Conservation (phyloP, 768 basidiomycete species). For the Lentinula detonsa region DNA sequence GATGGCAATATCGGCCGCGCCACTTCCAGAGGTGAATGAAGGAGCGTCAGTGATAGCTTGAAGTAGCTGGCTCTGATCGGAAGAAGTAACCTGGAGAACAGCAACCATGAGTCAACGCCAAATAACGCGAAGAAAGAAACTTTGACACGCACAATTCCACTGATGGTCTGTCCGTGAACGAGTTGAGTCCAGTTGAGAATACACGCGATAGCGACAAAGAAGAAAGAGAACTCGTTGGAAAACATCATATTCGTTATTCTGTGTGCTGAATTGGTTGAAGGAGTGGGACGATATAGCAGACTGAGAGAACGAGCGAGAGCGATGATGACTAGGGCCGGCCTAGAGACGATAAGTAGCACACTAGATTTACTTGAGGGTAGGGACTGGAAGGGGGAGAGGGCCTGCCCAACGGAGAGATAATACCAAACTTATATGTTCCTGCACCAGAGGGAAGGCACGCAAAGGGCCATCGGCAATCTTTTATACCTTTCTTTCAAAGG, state of each 20-base stretch:
- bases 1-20: slow-evolving; percentile 6
- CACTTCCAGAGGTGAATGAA: background rate
- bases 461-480: background rate
- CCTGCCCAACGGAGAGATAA: background rate
- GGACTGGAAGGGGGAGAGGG: background rate
- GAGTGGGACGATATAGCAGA: background rate
- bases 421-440: background rate
- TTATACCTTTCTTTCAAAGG: background rate
- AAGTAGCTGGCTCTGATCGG: background rate
- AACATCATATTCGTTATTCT: background rate
- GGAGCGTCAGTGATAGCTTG: background rate
- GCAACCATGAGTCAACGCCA: background rate
- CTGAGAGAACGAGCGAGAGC: background rate
- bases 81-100: background rate
- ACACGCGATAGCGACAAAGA: background rate
- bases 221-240: background rate
- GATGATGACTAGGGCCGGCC: slow-evolving; percentile 1
- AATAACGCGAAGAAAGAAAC: background rate
- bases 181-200: background rate
- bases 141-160: background rate
- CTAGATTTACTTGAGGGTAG: background rate
- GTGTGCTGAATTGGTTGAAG: background rate
- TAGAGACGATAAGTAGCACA: background rate
- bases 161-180: background rate
- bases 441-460: background rate